Percentiles rank a stretch among this genome's conserved stretches.
Evolutionary conservation across 129 eudicot genomes (phyloP).

Genomic region (Artemisia tridentata): DNA sequence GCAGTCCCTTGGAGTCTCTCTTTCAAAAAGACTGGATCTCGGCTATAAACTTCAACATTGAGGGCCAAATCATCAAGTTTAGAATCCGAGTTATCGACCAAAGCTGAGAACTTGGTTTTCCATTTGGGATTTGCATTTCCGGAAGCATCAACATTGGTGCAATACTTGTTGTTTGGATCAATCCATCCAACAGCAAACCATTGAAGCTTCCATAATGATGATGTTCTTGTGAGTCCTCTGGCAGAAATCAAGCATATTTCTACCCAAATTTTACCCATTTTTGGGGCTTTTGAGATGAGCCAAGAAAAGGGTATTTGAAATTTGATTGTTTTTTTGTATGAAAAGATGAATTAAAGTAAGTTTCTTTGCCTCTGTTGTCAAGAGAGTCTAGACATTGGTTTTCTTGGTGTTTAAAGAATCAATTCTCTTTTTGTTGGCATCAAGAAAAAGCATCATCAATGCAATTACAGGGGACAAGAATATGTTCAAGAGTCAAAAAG

Average conservation of each 20-base stretch:
- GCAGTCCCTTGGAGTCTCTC: slow-evolving; percentile 74
- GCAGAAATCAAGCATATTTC: slow-evolving; percentile 76
- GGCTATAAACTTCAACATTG: slow-evolving; percentile 75
- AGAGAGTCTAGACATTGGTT: slow-evolving; percentile 30
- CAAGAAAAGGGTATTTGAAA: slow-evolving; percentile 23
- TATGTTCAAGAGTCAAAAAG: slow-evolving; percentile 51
- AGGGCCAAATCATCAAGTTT: slow-evolving; percentile 48
- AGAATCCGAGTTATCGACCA: slow-evolving; percentile 48
- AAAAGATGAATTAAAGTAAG: slow-evolving; percentile 32
- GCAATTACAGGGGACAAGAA: slow-evolving; percentile 43
- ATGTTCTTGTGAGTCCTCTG: slow-evolving; percentile 67
- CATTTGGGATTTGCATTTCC: slow-evolving; percentile 80
- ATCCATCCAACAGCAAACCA: slow-evolving; percentile 97
- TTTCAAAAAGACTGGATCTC: slow-evolving; percentile 81
- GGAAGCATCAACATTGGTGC: slow-evolving; percentile 77
- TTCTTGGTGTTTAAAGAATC: slow-evolving; percentile 26
- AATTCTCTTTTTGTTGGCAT: slow-evolving; percentile 33
- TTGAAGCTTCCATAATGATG: slow-evolving; percentile 81
- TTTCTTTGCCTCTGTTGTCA: slow-evolving; percentile 53
- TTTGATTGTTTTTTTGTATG: slow-evolving; percentile 31
- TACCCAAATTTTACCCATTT: slow-evolving; percentile 79
- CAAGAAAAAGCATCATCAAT: slow-evolving; percentile 30
- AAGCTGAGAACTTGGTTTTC: slow-evolving; percentile 73
- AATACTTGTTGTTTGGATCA: slow-evolving; percentile 74
- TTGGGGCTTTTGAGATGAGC: slow-evolving; percentile 24